Base-by-base conservation (phyloP, 2,329 filamentous ascomycete species). In the Diaporthe amygdali region DNA sequence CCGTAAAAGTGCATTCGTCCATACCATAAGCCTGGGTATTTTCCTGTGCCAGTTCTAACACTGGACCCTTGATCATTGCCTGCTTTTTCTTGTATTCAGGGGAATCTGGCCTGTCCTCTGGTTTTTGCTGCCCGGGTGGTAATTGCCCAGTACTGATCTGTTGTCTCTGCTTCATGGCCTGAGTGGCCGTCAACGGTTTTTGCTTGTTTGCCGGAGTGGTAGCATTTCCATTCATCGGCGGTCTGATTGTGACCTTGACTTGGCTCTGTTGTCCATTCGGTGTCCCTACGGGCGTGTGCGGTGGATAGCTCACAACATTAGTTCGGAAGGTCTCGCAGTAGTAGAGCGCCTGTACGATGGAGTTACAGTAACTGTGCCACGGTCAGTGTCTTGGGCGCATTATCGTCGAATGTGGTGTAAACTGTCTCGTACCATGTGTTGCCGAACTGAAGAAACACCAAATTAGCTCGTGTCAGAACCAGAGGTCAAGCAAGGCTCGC, bases 81-180 rank as follows among this genome's bases (percentile, higher is more conserved):
- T 96, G 91, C 83, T 97, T 98, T 87, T 99, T 99, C 84, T 98
- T 98, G 84, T 96, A 97, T 82, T 99, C 96, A 0, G 96, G 94
- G 1, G 95, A 95, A 78, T 98, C 95, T 73, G 93, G 94, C 81
- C 95, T 97, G 78, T 98, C 96, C 81, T 98, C 96, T 10, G 94
- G 93, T 3, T 81, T 92, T 71, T 84, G 86, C 39, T 86, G 87
- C 46, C 86, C 86, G 15, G 86, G 86, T 22, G 87, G 84, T 30
- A 88, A 82, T 72, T 90, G 88, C 37, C 87, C 86, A 22, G 86
- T 79, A 74, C 85, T 87, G 75, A 89, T 82, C 72, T 86, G 84
- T 75, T 87, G 85, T 77, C 90, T 83, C 74, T 87, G 88, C 76
- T 89, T 88, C 75, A 86, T 81, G 17, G 88, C 86, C 72, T 91